Percentiles rank a stretch among this genome's conserved stretches.
Evolutionary conservation across 495 filamentous ascomycete species (phyloP).

Genomic region (Daldinia grandis): DNA sequence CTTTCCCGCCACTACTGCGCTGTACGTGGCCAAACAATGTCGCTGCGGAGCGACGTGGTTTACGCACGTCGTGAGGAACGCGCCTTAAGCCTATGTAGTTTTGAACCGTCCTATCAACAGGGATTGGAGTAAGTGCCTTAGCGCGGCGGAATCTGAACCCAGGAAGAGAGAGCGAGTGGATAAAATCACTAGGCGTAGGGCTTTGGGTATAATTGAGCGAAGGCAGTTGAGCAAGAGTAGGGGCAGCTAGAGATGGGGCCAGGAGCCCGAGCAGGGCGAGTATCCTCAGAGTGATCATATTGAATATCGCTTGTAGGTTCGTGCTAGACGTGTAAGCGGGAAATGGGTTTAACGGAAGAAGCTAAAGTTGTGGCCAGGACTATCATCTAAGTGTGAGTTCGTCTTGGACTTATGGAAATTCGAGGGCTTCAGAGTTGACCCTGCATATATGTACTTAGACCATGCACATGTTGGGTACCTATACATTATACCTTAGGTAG

Average conservation of each 20-base stretch:
- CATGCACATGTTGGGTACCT: neutral
- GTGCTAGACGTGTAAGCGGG: neutral
- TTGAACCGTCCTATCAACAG: neutral
- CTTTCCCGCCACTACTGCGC: constrained; percentile 18
- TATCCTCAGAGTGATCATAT: neutral
- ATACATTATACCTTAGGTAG: neutral
- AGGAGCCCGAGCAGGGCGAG: neutral
- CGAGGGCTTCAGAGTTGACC: neutral
- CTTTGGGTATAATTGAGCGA: neutral
- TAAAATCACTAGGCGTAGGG: neutral
- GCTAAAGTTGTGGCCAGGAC: neutral
- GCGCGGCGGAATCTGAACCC: neutral
- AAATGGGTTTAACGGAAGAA: neutral
- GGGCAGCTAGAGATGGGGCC: neutral
- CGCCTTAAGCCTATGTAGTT: constrained; percentile 17
- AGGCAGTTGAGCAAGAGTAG: neutral
- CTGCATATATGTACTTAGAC: neutral
- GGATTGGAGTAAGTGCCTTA: neutral
- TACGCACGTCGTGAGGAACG: neutral
- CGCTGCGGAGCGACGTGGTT: constrained; percentile 10
- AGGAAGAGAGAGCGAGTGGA: neutral
- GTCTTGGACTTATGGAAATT: neutral
- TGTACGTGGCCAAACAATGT: constrained; percentile 17
- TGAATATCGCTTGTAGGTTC: neutral
- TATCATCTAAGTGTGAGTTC: neutral